Percentiles rank a stretch among this genome's conserved stretches.
Conservation (phyloP, 768 basidiomycete species). For the Tricholoma hemisulphureum region DNA sequence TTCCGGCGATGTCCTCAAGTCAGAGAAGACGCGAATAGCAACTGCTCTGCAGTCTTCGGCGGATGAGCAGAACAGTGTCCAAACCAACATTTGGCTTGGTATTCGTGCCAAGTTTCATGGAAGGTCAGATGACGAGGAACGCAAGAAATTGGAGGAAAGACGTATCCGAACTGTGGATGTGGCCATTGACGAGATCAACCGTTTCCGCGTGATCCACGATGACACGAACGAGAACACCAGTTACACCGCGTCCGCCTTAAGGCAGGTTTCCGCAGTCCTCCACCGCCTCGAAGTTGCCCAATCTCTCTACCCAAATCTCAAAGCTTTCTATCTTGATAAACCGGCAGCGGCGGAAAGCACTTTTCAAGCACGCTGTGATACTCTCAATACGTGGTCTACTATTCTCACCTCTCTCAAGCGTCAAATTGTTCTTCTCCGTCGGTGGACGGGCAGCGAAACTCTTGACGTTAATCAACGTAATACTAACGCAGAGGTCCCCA, state of each 20-base stretch:
- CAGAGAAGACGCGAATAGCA: constrained; percentile 91
- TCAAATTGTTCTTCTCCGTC: constrained; percentile 76
- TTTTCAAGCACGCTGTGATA: constrained; percentile 84
- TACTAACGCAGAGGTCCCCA: constrained; percentile 58
- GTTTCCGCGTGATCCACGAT: constrained; percentile 58
- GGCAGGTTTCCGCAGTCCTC: constrained; percentile 64
- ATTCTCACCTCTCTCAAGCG: constrained; percentile 81
- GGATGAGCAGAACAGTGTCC: constrained; percentile 66
- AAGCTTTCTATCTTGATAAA: constrained; percentile 78
- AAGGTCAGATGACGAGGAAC: constrained; percentile 79
- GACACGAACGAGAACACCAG: constrained; percentile 34
- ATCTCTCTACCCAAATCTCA: constrained; percentile 82
- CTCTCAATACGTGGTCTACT: constrained; percentile 91
- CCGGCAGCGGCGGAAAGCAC: constrained; percentile 59
- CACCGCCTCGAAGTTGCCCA: constrained; percentile 78
- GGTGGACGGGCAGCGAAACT: constrained; percentile 92
- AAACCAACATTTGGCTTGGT: constrained; percentile 82
- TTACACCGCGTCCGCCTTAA: constrained; percentile 46
- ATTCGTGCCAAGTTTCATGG: constrained; percentile 85
- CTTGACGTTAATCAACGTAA: constrained; percentile 85
- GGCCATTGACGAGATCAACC: constrained; percentile 79
- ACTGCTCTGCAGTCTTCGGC: constrained; percentile 68
- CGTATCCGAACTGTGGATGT: constrained; percentile 77
- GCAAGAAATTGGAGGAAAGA: constrained; percentile 76
- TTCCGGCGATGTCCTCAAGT: constrained; percentile 89